Conservation (phyloP, 495 filamentous ascomycete genomes). For the Neurospora africana region DNA sequence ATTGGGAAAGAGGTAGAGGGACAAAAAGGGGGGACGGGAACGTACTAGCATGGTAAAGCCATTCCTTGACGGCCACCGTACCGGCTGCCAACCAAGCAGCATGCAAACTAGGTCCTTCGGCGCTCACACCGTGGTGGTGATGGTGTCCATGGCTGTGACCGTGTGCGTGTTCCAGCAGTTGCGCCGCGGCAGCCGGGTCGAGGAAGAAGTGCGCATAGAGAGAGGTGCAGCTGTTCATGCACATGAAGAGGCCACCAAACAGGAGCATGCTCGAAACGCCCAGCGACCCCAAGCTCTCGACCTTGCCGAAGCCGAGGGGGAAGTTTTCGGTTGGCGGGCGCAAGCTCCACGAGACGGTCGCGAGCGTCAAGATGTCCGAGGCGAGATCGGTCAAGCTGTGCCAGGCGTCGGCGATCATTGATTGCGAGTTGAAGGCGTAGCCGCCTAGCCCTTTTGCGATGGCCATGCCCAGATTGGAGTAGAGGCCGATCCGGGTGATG, state of each 20-base stretch:
- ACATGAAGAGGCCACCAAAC: constrained; percentile 83
- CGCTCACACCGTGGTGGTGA: constrained; percentile 52
- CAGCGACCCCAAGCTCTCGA: constrained; percentile 89
- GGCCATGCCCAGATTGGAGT: constrained; percentile 89
- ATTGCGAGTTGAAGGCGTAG: constrained; percentile 87
- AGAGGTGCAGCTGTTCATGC: constrained; percentile 61
- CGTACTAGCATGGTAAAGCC: constrained; percentile 93
- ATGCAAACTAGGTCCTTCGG: constrained; percentile 68
- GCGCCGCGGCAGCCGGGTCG: constrained; percentile 47
- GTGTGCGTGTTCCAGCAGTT: constrained; percentile 50
- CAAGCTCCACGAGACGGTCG: constrained; percentile 84
- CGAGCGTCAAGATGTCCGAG: constrained; percentile 85
- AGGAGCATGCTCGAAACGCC: constrained; percentile 87
- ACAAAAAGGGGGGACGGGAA: constrained; percentile 6
- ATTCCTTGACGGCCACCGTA: constrained; percentile 87
- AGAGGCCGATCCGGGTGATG: constrained; percentile 86
- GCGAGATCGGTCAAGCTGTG: constrained; percentile 92
- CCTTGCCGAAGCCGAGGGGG: constrained; percentile 86
- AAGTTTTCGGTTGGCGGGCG: constrained; percentile 72
- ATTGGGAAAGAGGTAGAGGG: not conserved
- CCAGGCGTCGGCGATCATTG: constrained; percentile 88
- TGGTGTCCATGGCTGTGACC: constrained; percentile 49
- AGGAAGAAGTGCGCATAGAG: constrained; percentile 74
- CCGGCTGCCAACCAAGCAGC: constrained; percentile 93
- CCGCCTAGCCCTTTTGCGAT: constrained; percentile 85